Evolutionary conservation across 495 filamentous ascomycete species (phyloP).

Genomic region (Penicillium paradoxum): DNA sequence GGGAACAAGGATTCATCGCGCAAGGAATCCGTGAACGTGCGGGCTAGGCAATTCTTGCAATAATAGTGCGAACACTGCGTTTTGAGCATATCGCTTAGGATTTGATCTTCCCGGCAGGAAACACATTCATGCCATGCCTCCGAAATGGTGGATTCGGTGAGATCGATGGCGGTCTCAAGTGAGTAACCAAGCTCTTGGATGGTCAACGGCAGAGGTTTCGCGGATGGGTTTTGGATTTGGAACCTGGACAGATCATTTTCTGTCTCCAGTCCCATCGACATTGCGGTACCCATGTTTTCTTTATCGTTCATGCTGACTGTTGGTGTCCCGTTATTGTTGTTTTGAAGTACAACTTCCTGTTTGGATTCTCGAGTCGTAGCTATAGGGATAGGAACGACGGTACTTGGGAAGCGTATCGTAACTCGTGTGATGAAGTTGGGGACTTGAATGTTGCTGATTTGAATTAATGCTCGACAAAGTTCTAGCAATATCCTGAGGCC

Average conservation of each 20-base stretch:
- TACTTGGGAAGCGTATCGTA: background rate
- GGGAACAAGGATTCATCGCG: slow-evolving; percentile 38
- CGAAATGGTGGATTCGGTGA: background rate
- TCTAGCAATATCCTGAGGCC: background rate
- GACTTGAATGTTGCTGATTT: background rate
- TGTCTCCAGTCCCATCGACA: background rate
- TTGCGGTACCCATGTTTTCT: background rate
- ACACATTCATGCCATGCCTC: background rate
- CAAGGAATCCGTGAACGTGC: slow-evolving; percentile 26
- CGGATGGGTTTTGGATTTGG: background rate
- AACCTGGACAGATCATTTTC: background rate
- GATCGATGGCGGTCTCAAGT: background rate
- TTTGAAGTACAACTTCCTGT: background rate
- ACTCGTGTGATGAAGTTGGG: background rate
- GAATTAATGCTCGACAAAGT: background rate
- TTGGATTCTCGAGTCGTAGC: background rate
- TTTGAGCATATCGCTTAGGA: slow-evolving; percentile 3
- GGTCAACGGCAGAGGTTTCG: background rate
- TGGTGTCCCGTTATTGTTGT: no score
- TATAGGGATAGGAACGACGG: background rate
- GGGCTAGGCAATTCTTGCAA: slow-evolving; percentile 28
- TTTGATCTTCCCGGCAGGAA: background rate
- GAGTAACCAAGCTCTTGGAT: background rate
- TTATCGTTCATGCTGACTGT: background rate
- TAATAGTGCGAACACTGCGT: slow-evolving; percentile 33